Evolutionary conservation across 495 filamentous ascomycete species (phyloP), one percentile per base, ranked within the genome.

Genomic region (Bryoglossum gracile): DNA sequence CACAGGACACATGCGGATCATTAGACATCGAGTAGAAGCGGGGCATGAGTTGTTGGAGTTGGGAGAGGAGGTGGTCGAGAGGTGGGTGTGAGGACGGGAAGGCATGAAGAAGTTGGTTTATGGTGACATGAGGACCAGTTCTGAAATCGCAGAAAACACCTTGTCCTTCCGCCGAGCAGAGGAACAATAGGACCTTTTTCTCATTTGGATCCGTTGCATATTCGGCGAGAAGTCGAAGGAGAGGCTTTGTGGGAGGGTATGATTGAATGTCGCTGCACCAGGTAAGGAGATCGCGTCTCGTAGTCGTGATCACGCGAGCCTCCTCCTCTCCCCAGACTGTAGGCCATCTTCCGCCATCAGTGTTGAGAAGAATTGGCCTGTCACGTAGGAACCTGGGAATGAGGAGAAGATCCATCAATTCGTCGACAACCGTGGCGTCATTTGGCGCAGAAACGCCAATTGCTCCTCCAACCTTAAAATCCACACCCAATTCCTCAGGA

Each of bases 21-120:
- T 94, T 94, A 35, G 90, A 95, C 11, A 98, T 78, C 18, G 92
- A 96, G 69, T 98, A 98, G 71, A 97, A 98, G 51, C 92, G 84
- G 0, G 92, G 91, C 91, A 96, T 96, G 18, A 98, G 71, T 25
- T 82, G 82, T 52, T 82, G 83, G 41, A 95, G 82, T 35, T 85
- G 77, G 3, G 84, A 87, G 17, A 96, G 72, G 8, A 98, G 77
- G 42, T 81, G 71, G 44, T 88, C 80, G 38, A 97, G 76, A 3
- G 89, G 87, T 24, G 92, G 92, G 50, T 87, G 86, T 24, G 86
- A 80, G 18, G 86, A 92, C 0, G 92, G 92, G 72, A 98, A 98
- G 5, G 92, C 92, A 60, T 84, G 73, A 38, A 98, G 78, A 2
- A 98, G 73, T 67, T 98, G 92, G 14, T 78, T 71, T 19, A 97